Evolutionary conservation across 306 rosid genomes (phyloP).

Genomic region (Hippophae rhamnoides): DNA sequence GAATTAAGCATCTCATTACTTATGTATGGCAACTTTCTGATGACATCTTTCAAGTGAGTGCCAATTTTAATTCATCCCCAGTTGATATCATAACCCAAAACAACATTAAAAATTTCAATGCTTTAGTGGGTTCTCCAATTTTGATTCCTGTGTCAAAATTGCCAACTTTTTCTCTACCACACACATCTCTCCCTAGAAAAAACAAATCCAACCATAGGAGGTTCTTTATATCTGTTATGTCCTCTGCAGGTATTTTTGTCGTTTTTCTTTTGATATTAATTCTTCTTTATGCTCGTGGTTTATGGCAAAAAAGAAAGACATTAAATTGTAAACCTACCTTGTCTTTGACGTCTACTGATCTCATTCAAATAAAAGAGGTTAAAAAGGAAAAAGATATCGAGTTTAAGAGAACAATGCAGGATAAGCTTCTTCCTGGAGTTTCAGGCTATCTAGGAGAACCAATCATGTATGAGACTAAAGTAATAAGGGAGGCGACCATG

Average conservation of each 20-base stretch:
- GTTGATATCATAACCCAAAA: slow-evolving; percentile 36
- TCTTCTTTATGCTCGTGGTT: slow-evolving; percentile 18
- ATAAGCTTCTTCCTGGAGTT: slow-evolving; percentile 55
- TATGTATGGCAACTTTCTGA: slow-evolving; percentile 59
- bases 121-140: slow-evolving; percentile 37
- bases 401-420: slow-evolving; percentile 10
- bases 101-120: slow-evolving; percentile 21
- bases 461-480: slow-evolving; percentile 37
- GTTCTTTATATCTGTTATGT: slow-evolving; percentile 20
- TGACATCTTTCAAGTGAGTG: slow-evolving; percentile 30
- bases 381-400: neutral
- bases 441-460: slow-evolving; percentile 68
- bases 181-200: slow-evolving; percentile 3
- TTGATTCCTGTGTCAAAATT: slow-evolving; percentile 46
- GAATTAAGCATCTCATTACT: slow-evolving; percentile 39
- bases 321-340: slow-evolving; percentile 23
- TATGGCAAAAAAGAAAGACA: slow-evolving; percentile 19
- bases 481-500: slow-evolving; percentile 57
- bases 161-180: slow-evolving; percentile 38
- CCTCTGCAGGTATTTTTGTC: slow-evolving; percentile 31
- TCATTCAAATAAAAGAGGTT: slow-evolving; percentile 6
- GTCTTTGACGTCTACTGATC: slow-evolving; percentile 27
- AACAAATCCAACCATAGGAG: slow-evolving; percentile 10
- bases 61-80: slow-evolving; percentile 38
- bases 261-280: slow-evolving; percentile 15